Evolutionary conservation across 1,284 basidiomycete species (phyloP), one percentile per base, ranked within the genome.

Genomic region (Malassezia nana): DNA sequence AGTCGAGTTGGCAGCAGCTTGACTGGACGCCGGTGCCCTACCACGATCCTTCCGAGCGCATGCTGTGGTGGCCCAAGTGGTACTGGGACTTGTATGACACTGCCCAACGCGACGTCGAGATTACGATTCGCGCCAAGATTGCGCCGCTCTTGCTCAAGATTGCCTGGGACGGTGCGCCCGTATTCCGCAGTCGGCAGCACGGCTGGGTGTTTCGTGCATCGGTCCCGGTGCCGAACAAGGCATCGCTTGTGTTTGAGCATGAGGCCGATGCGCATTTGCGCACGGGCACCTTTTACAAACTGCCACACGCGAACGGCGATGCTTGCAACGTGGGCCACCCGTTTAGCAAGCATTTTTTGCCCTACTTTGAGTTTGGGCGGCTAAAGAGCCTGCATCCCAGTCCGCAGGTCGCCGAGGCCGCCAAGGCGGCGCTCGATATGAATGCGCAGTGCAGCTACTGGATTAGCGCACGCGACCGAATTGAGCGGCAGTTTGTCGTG

Each of bases 381-480:
- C 75, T 50, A 67, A 69, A 18, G 60, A 76, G 42, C 63, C 75
- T 53, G 57, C 75, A 65, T 62, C 64, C 66, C 7, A 63, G 66
- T 29, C 66, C 64, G 29, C 74, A 74, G 38, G 72, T 87, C 0
- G 84, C 83, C 3, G 79, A 81, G 43, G 84, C 85, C 49, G 89
- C 91, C 1, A 81, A 81, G 66, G 84, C 85, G 43, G 90, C 92
- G 0, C 78, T 95, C 52, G 84, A 89, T 56, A 84, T 96, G 81
- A 96, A 91, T 66, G 86, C 88, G 0, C 84, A 89, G 66, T 96
- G 92, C 78, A 89, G 86, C 70, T 99, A 98, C 76, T 98, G 92
- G 94, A 90, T 95, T 70, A 87, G 86, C 58, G 86, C 89, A 1
- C 79, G 91, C 20, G 91, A 96, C 69, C 83, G 94, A 20, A 87